phyloP scores from a whole-genome alignment of 441 rosid species.

The Dalechampia spathulata region DNA sequence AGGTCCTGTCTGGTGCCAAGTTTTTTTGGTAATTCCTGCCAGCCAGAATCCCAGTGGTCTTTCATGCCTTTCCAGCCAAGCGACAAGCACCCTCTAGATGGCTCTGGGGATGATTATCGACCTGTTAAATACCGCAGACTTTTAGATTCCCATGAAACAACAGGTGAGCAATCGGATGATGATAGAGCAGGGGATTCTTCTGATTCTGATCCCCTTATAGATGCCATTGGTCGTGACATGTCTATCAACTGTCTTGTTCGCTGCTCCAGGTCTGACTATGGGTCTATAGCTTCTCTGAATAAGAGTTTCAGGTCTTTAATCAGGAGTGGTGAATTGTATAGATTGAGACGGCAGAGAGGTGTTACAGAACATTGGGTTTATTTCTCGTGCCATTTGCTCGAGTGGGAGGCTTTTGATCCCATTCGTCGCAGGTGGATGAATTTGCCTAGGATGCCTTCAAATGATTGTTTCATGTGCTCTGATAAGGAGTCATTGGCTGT shows the following conservation, averaged over 20 bases:
- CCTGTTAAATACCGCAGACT: slow-evolving; percentile 30
- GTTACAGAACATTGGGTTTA: slow-evolving; percentile 92
- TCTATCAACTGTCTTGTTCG: slow-evolving; percentile 62
- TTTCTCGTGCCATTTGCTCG: slow-evolving; percentile 73
- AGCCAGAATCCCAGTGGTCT: slow-evolving; percentile 56
- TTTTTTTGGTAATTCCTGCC: slow-evolving; percentile 67
- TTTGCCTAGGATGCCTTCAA: slow-evolving; percentile 70
- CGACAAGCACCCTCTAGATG: slow-evolving; percentile 47
- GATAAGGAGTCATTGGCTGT: slow-evolving; percentile 96
- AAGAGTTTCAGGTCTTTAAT: slow-evolving; percentile 60
- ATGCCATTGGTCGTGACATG: slow-evolving; percentile 66
- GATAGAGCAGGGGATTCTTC: slow-evolving; percentile 45
- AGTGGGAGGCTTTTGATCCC: slow-evolving; percentile 96
- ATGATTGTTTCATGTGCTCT: slow-evolving; percentile 61
- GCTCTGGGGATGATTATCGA: slow-evolving; percentile 26
- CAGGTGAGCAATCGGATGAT: slow-evolving; percentile 20
- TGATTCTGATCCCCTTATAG: slow-evolving; percentile 58
- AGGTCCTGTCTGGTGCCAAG: slow-evolving; percentile 54
- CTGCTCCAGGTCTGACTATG: slow-evolving; percentile 80
- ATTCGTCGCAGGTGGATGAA: slow-evolving; percentile 66
- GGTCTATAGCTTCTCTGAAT: slow-evolving; percentile 66
- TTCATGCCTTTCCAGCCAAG: slow-evolving; percentile 34
- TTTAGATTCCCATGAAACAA: slow-evolving; percentile 17
- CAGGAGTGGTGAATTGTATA: slow-evolving; percentile 65
- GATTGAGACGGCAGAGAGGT: slow-evolving; percentile 44